Base-by-base conservation (phyloP, 2,329 filamentous ascomycete genomes). In the Cryphonectria nitschkei region DNA sequence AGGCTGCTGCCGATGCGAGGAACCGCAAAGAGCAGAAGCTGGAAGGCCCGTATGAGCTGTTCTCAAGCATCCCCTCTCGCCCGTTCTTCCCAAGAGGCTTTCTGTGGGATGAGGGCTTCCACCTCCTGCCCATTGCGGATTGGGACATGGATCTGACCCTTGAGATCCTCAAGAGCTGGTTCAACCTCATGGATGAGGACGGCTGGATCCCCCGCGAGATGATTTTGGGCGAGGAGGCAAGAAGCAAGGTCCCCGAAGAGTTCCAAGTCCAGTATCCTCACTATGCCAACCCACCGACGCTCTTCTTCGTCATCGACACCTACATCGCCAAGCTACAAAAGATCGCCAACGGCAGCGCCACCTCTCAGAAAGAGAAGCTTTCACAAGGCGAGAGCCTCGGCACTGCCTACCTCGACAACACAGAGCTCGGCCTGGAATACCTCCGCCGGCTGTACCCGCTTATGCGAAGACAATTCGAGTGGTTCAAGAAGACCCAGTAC, bases 131-230 rank as follows among this genome's bases (percentile, higher is more conserved):
- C 1, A 91, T 99, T 68, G 88, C 94, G 29, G 95, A 99, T 75
- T 99, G 95, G 93, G 96, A 99, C 79, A 89, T 94, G 67, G 95
- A 98, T 77, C 86, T 98, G 67, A 90, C 93, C 3, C 83, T 92
- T 41, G 94, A 98, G 74, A 94, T 99, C 74, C 88, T 98, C 73
- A 93, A 92, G 82, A 97, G 93, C 81, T 99, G 96, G 96, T 97
- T 97, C 83, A 94, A 91, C 74, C 88, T 97, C 26, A 97, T 98
- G 88, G 96, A 99, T 75, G 92, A 96, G 22, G 94, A 98, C 79
- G 96, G 96, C 68, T 99, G 96, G 96, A 98, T 99, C 78, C 93
- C 91, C 3, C 92, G 96, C 67, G 96, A 99, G 83, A 95, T 98
- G 82, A 98, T 99, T 72, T 88, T 99, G 2, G 96, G 96, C 1